A percentile compares a stretch with the other conserved stretches of the same genome.
Evolutionary conservation across 768 basidiomycete species (phyloP).

Genomic region (Clavaria fumosa): DNA sequence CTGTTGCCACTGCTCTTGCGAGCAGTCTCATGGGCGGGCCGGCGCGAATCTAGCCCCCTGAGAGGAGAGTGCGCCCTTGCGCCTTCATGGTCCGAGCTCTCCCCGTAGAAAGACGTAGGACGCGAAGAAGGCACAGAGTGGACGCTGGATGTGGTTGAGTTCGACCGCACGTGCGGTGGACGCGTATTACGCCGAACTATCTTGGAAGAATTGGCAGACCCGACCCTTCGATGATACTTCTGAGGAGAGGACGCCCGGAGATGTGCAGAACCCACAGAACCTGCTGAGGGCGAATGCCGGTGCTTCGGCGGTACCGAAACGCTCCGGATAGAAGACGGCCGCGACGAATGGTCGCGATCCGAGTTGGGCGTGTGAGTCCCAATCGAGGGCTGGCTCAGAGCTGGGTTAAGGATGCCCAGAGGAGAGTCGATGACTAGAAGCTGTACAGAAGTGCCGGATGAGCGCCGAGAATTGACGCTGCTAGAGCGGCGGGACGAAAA

Average conservation of each 20-base stretch:
- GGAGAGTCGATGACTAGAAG: constrained; percentile 44
- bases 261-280: constrained; percentile 57
- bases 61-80: constrained; percentile 52
- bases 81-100: constrained; percentile 52
- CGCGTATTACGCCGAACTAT: constrained; percentile 52
- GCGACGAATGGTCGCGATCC: constrained; percentile 60
- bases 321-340: constrained; percentile 80
- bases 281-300: constrained; percentile 61
- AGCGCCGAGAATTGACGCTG: constrained; percentile 76
- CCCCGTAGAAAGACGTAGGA: constrained; percentile 65
- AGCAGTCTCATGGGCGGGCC: constrained; percentile 28
- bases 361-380: constrained; percentile 81
- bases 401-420: constrained; percentile 24
- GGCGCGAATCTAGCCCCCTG: constrained; percentile 32
- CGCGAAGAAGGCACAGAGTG: constrained; percentile 66
- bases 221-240: constrained; percentile 61
- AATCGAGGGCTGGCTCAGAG: constrained; percentile 56
- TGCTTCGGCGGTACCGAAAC: constrained; percentile 46
- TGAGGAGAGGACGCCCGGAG: constrained; percentile 65
- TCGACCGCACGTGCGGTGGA: constrained; percentile 49
- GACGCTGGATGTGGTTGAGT: constrained; percentile 62
- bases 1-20: constrained; percentile 20
- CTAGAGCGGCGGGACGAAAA: constrained; percentile 78
- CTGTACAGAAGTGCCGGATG: constrained; percentile 35
- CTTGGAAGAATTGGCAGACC: constrained; percentile 72